Conservation (phyloP, 768 basidiomycete species). For the Pulveroboletus sp. region DNA sequence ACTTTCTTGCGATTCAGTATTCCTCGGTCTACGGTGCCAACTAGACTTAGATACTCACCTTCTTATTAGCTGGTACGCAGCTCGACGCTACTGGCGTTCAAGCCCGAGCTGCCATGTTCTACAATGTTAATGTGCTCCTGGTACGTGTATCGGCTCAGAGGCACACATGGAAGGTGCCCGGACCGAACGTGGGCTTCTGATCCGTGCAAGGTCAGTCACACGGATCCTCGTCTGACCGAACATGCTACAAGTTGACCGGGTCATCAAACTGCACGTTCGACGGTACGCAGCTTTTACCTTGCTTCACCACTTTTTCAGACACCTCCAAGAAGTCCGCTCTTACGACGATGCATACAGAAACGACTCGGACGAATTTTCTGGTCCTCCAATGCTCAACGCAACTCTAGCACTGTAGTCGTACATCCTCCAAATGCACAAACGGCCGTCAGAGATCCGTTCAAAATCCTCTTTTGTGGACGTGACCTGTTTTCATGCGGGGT, state of each 20-base stretch:
- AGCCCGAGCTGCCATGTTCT: no score
- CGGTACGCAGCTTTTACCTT: not conserved
- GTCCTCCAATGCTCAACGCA: not conserved
- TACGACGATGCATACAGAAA: not conserved
- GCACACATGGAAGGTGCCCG: no score
- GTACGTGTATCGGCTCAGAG: no score
- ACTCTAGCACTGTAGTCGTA: not conserved
- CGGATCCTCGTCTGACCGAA: no score
- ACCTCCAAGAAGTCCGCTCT: not conserved
- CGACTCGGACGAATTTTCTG: not conserved
- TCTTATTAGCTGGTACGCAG: no score
- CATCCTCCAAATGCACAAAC: not conserved
- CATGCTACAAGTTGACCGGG: constrained; percentile 7
- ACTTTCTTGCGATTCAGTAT: not conserved
- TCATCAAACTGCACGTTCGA: no score
- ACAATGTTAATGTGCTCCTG: no score
- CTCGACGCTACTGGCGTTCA: no score
- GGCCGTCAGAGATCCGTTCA: constrained; percentile 41
- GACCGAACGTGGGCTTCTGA: no score
- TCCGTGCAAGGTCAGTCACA: no score
- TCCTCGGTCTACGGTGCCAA: no score
- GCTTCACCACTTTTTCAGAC: not conserved
- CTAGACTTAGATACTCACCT: no score
- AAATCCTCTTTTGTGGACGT: constrained; percentile 86
- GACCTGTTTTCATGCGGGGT: constrained; percentile 84